phyloP scores from a whole-genome alignment of 176 grass and related monocot genomes.

The Aegilops bicornis region DNA sequence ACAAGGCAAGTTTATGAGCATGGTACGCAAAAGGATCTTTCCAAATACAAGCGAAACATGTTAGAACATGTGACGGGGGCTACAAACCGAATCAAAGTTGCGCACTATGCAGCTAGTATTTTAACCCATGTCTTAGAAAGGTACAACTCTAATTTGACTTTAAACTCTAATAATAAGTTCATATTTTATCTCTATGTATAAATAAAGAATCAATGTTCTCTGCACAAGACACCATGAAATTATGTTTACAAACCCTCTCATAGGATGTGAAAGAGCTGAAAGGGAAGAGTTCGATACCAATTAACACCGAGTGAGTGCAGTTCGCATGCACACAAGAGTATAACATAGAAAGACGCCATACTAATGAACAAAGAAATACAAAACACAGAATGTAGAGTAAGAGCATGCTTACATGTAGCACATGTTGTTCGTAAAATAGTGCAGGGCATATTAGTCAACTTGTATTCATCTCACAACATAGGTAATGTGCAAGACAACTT shows the following conservation, averaged over 20 bases:
- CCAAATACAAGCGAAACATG: not conserved
- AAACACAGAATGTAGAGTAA: not conserved
- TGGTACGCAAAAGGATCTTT: conserved; percentile 62
- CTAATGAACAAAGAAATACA: not conserved
- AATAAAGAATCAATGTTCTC: too few species aligned
- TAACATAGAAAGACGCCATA: not conserved
- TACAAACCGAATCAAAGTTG: not conserved
- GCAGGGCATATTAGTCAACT: conserved; percentile 61
- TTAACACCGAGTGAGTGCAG: too few species aligned
- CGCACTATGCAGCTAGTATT: not conserved
- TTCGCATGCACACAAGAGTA: conserved; percentile 45
- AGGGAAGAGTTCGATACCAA: not conserved
- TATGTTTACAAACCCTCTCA: not conserved
- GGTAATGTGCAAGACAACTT: conserved; percentile 69
- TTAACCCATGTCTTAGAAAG: too few species aligned
- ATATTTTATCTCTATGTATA: too few species aligned
- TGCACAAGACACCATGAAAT: conserved; percentile 41
- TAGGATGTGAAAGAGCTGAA: not conserved
- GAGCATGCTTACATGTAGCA: too few species aligned
- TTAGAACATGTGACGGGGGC: not conserved
- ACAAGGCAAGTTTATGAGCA: conserved; percentile 63
- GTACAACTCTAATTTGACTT: too few species aligned
- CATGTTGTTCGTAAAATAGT: not conserved
- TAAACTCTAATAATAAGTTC: too few species aligned
- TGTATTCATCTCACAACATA: conserved; percentile 67